Evolutionary conservation across 345 rosid species (phyloP).

Genomic region (Orychophragmus violaceus): DNA sequence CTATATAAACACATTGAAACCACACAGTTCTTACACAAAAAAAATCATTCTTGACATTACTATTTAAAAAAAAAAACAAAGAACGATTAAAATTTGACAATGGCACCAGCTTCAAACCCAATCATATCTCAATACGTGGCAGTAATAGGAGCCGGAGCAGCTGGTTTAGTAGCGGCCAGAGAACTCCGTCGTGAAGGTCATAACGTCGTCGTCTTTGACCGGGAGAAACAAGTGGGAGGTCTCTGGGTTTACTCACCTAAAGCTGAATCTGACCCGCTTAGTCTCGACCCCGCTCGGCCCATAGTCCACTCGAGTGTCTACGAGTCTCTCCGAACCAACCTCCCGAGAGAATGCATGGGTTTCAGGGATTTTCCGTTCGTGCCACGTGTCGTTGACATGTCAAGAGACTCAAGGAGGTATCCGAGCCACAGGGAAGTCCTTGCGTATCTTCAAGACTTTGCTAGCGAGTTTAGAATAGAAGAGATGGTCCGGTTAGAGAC

Average conservation of each 20-base stretch:
- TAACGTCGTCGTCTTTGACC: constrained; percentile 60
- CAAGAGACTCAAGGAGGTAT: constrained; percentile 50
- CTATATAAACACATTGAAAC: no score
- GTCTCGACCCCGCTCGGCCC: constrained; percentile 52
- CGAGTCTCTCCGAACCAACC: constrained; percentile 66
- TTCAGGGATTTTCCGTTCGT: constrained; percentile 54
- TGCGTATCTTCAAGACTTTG: constrained; percentile 51
- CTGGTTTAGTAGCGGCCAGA: constrained; percentile 63
- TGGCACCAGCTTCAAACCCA: neutral
- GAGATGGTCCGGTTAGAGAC: constrained; percentile 56
- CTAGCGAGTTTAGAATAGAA: constrained; percentile 44
- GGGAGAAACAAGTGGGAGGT: constrained; percentile 49
- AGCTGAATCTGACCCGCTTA: constrained; percentile 53
- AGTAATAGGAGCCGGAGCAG: constrained; percentile 74
- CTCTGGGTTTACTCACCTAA: constrained; percentile 51
- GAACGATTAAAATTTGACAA: no score
- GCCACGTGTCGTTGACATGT: no score
- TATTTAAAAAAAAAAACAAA: no score
- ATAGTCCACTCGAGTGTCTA: constrained; percentile 58
- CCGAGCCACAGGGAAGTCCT: constrained; percentile 68
- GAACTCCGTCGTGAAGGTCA: constrained; percentile 72
- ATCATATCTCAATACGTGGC: constrained; percentile 45
- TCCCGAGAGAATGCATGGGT: constrained; percentile 80
- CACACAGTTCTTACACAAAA: no score
- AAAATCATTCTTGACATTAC: no score